These are phyloP conservation scores for rapeseed (Brassica napus) DNA, from an alignment of 345 rosid genomes.

Conservation along the genomic window DNA sequence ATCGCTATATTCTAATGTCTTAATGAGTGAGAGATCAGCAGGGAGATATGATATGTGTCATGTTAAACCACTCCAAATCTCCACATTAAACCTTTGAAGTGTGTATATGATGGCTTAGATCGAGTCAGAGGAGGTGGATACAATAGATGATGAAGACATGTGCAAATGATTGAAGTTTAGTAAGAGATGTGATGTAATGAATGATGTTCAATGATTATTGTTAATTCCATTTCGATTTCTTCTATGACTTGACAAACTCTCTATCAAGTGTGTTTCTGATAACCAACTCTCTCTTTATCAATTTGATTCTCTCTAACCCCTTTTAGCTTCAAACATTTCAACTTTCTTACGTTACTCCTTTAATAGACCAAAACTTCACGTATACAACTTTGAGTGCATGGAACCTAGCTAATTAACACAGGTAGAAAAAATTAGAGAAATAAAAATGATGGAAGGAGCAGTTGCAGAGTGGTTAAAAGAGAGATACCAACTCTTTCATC, in stretches of 20 bases:
- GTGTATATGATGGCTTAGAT: conserved; percentile 10
- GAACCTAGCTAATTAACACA: not conserved
- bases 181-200: conserved; percentile 16
- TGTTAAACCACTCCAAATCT: not conserved
- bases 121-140: conserved; percentile 37
- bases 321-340: conserved; percentile 7
- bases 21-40: not conserved
- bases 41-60: not conserved
- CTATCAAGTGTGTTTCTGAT: conserved; percentile 5
- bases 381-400: conserved; percentile 21
- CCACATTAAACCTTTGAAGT: not conserved
- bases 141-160: conserved; percentile 33
- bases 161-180: conserved; percentile 34
- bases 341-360: conserved; percentile 6
- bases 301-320: conserved; percentile 1
- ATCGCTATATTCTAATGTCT: not conserved
- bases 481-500: conserved; percentile 35
- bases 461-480: conserved; percentile 36
- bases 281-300: conserved; percentile 17
- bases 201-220: conserved; percentile 37
- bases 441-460: not conserved
- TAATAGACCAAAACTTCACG: conserved; percentile 20
- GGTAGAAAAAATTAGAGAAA: not conserved
- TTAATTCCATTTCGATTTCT: conserved; percentile 18
- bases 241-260: conserved; percentile 12